A percentile compares a stretch with the other conserved stretches of the same genome.
Conservation (phyloP, 805 yeast genomes). For the Candida ficus region DNA sequence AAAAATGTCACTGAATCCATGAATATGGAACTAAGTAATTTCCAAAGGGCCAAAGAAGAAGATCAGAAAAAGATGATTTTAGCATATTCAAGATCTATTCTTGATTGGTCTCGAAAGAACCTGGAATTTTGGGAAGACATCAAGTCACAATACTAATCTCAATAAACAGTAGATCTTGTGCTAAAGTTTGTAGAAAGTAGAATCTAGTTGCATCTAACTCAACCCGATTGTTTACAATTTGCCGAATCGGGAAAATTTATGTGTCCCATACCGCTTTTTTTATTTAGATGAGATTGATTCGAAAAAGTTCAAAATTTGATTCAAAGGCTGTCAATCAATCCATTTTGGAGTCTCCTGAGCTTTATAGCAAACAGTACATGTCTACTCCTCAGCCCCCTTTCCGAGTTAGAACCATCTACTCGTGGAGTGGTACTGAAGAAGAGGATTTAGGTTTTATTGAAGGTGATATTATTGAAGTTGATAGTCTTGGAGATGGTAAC, state of each 20-base stretch:
- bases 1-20: constrained; percentile 42
- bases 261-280: constrained; percentile 5
- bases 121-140: constrained; percentile 65
- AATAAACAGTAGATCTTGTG: no score
- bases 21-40: constrained; percentile 34
- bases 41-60: constrained; percentile 44
- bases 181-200: no score
- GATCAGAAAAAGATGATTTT: constrained; percentile 46
- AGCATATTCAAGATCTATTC: constrained; percentile 50
- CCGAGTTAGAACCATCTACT: constrained; percentile 73
- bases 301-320: background rate
- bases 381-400: constrained; percentile 51
- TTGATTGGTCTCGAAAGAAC: constrained; percentile 65
- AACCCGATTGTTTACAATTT: constrained; percentile 21
- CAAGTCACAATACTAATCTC: constrained; percentile 20
- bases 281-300: constrained; percentile 1
- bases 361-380: constrained; percentile 10
- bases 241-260: constrained; percentile 13
- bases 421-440: constrained; percentile 91
- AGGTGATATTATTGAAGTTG: constrained; percentile 86
- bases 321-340: no score
- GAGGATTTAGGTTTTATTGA: constrained; percentile 91
- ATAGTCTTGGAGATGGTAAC: constrained; percentile 74
- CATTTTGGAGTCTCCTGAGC: no score
- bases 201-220: no score